Percentiles rank a stretch among this genome's conserved stretches.
These are phyloP conservation scores for Digitaria exilis DNA, from an alignment of 202 grass and related monocot species.

Conservation along the genomic window DNA sequence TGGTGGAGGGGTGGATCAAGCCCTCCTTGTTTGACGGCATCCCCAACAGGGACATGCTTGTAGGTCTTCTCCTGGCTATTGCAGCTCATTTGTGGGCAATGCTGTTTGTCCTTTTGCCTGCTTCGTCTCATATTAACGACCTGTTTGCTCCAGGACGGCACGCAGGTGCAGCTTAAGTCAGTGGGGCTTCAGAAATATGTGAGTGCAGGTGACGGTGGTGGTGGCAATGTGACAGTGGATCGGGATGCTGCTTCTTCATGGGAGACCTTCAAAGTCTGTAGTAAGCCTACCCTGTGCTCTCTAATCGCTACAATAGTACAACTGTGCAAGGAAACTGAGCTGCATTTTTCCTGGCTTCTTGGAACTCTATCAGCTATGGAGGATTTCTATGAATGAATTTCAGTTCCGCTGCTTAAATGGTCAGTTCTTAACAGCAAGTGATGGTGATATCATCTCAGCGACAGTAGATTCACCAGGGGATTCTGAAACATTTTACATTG, in stretches of 20 bases:
- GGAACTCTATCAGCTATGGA: constrained; percentile 48
- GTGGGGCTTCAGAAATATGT: constrained; percentile 61
- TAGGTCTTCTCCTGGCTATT: constrained; percentile 30
- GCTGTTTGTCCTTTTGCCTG: not conserved
- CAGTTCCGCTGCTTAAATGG: constrained; percentile 59
- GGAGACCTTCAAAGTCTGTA: constrained; percentile 71
- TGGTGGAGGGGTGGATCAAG: constrained; percentile 71
- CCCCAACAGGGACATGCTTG: constrained; percentile 65
- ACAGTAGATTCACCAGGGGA: constrained; percentile 47
- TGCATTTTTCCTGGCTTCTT: constrained; percentile 18
- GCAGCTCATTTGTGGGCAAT: not conserved
- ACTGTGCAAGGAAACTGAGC: not conserved
- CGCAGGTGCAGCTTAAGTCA: constrained; percentile 68
- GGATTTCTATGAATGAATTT: constrained; percentile 58
- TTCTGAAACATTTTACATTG: constrained; percentile 51
- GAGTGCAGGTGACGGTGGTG: constrained; percentile 34
- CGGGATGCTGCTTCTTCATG: constrained; percentile 49
- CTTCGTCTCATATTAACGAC: not conserved
- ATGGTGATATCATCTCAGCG: constrained; percentile 50
- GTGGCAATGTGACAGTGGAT: constrained; percentile 49
- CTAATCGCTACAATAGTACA: not conserved
- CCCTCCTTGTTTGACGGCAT: constrained; percentile 65
- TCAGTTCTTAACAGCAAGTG: constrained; percentile 59
- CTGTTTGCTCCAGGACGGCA: constrained; percentile 54
- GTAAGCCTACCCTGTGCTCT: not conserved